phyloP scores from a whole-genome alignment of 2,329 filamentous ascomycete species.

The Botrytis fabae region DNA sequence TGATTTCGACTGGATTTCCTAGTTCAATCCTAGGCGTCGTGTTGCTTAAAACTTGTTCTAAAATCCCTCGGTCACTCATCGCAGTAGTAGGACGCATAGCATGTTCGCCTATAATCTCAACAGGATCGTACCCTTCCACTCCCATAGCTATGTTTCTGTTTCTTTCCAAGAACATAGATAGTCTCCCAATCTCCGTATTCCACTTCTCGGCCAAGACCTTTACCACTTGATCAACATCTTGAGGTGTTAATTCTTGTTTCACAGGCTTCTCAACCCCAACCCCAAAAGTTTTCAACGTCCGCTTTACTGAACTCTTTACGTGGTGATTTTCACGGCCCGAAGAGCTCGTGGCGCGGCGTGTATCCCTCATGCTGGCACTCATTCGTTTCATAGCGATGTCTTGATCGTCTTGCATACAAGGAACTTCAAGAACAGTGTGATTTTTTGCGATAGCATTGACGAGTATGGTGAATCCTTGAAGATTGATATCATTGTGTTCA shows the following conservation, averaged over 20 bases:
- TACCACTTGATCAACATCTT: constrained; percentile 40
- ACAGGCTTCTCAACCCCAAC: constrained; percentile 30
- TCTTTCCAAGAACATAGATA: constrained; percentile 38
- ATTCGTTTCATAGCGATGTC: constrained; percentile 57
- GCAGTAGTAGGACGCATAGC: constrained; percentile 38
- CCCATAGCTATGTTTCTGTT: constrained; percentile 39
- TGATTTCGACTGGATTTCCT: constrained; percentile 36
- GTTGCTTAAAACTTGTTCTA: constrained; percentile 40
- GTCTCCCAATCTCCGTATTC: constrained; percentile 37
- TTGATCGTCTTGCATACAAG: constrained; percentile 62
- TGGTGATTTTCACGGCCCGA: constrained; percentile 29
- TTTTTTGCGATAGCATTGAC: constrained; percentile 70
- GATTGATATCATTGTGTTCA: constrained; percentile 69
- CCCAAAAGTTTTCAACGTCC: constrained; percentile 36
- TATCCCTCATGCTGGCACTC: constrained; percentile 41
- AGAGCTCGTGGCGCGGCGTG: constrained; percentile 25
- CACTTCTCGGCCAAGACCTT: constrained; percentile 37
- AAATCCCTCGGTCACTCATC: constrained; percentile 37
- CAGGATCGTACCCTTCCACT: constrained; percentile 25
- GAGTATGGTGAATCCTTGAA: constrained; percentile 68
- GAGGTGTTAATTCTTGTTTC: constrained; percentile 36
- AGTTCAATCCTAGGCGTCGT: constrained; percentile 39
- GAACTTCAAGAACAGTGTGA: constrained; percentile 60
- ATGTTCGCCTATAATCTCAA: constrained; percentile 31
- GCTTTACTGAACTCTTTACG: constrained; percentile 37